Conservation (phyloP, 805 yeast species). For the Clavispora phyllophila region DNA sequence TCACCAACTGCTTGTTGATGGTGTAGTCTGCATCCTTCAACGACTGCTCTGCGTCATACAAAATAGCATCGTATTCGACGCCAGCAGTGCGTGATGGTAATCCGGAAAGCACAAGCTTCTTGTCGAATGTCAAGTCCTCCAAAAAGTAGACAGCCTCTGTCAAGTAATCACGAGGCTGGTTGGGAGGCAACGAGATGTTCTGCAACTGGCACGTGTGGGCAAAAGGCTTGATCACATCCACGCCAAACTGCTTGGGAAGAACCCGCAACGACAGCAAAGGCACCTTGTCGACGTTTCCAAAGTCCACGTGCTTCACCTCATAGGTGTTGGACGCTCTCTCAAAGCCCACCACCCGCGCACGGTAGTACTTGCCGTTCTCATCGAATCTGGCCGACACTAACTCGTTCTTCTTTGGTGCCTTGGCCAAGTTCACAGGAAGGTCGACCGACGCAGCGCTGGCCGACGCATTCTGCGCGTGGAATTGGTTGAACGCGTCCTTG, state of each 20-base stretch:
- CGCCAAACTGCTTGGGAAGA: conserved; percentile 47
- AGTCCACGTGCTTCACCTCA: conserved; percentile 57
- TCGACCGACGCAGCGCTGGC: conserved; percentile 34
- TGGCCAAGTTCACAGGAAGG: conserved; percentile 34
- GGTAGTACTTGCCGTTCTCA: conserved; percentile 51
- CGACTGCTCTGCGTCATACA: conserved; percentile 54
- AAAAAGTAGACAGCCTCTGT: conserved; percentile 50
- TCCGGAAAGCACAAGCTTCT: conserved; percentile 51
- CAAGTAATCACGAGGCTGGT: conserved; percentile 48
- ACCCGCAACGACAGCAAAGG: conserved; percentile 41
- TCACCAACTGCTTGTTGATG: conserved; percentile 54
- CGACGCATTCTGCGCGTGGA: conserved; percentile 34
- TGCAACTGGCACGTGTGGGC: conserved; percentile 53
- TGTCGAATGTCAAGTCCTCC: conserved; percentile 48
- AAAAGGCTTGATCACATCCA: conserved; percentile 42
- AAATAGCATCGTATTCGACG: conserved; percentile 45
- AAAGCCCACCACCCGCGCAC: conserved; percentile 48
- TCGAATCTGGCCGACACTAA: conserved; percentile 49
- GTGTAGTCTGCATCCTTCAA: conserved; percentile 51
- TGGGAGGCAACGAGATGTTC: conserved; percentile 53
- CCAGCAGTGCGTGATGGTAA: conserved; percentile 35
- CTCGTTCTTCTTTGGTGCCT: conserved; percentile 51
- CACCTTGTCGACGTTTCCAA: conserved; percentile 50
- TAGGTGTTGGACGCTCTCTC: conserved; percentile 41
- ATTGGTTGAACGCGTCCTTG: conserved; percentile 44